phyloP scores from a whole-genome alignment of 202 grass and related monocot species.

The Carex arenaria region DNA sequence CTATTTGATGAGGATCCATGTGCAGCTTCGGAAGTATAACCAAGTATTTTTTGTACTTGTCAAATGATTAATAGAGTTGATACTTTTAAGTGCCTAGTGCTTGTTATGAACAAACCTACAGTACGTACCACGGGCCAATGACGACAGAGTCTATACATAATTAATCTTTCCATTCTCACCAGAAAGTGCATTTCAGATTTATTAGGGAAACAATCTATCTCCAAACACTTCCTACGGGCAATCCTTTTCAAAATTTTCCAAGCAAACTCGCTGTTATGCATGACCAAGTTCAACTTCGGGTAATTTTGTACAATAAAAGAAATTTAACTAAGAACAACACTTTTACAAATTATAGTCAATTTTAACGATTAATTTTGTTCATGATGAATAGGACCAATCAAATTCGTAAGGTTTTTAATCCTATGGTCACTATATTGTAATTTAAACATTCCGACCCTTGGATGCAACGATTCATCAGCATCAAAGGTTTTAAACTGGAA shows the following conservation, averaged over 20 bases:
- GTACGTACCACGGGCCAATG: not conserved
- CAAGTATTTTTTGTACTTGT: not conserved
- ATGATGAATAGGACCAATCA: not conserved
- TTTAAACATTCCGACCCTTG: not conserved
- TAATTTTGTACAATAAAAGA: not conserved
- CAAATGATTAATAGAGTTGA: not conserved
- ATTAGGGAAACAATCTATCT: not conserved
- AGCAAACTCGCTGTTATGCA: not conserved
- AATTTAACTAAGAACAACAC: not conserved
- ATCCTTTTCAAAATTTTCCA: not conserved
- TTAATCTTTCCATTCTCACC: not conserved
- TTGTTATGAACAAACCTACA: not conserved
- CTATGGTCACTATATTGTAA: not conserved
- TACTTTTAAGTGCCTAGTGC: not conserved
- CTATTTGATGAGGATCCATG: not conserved
- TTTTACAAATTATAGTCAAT: not conserved
- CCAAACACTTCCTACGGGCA: not conserved
- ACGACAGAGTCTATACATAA: not conserved
- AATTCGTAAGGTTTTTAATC: not conserved
- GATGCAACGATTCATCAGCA: not conserved
- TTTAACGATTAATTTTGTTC: not conserved
- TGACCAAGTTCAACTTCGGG: not conserved
- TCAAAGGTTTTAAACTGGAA: not conserved
- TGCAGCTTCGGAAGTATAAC: not conserved
- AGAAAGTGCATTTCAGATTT: not conserved